Evolutionary conservation across 495 filamentous ascomycete species (phyloP), one percentile per base, ranked within the genome.

Genomic region (Tetracladium marchalianum): DNA sequence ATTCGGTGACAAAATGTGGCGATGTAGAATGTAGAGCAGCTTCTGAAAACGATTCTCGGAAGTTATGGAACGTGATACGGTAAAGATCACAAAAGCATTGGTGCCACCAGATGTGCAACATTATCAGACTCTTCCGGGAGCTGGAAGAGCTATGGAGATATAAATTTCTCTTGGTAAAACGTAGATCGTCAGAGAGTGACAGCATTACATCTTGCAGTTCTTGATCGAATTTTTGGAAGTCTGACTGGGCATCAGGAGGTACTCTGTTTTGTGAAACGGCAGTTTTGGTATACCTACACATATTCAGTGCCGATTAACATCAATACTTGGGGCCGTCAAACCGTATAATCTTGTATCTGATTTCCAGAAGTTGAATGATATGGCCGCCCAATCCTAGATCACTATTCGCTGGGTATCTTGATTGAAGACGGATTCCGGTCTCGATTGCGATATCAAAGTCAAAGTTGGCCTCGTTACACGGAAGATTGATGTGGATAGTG

Each of bases 381-480:
- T 71, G 56, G n/a, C 67, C 69, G 37, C 71, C 54, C 35, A 68
- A 67, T 5, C 70, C 69, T 6, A 72, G 55, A n/a, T 72, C 68
- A 1, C 65, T 62, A 1, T 71, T 0, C 17, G 1, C 11, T 11
- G 5, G 40, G 4, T 4, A 31, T 27, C 27, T 13, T 13, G 17
- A 43, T 15, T 62, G 60, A 12, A 60, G 55, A 6, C 71, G 62
- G 32, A 62, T 57, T 43, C 71, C 70, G 5, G 70, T 72, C 2
- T 59, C 53, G 47, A 70, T 66, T 0, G 70, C 67, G 7, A 72
- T 61, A 53, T 72, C 70, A 46, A 72, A 69, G 49, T 72, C 69
- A 31, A 74, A 74, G 49, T 72, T 69, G 7, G 68, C 66, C 51
- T 74, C 70, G 53, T 70, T 74, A 50, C 70, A 72, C 0, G 69